Conservation (phyloP, 2,329 filamentous ascomycete genomes). For the Spiromastix sp. region DNA sequence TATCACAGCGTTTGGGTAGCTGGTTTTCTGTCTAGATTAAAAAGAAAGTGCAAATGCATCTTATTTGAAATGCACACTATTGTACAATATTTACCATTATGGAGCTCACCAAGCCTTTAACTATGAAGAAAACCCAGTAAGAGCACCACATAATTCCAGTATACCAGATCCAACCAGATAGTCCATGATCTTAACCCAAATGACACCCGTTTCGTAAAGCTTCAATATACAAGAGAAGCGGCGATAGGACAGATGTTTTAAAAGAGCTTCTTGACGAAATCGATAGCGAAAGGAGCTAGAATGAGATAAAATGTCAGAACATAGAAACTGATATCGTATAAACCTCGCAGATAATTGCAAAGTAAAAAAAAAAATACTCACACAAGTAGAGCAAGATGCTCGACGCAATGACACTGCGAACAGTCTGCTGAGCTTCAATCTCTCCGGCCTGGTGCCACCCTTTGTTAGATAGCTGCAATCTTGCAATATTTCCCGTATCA, state of each 20-base stretch:
- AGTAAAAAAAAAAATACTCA: conserved; percentile 28
- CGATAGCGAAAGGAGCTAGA: conserved; percentile 39
- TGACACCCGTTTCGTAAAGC: too few species aligned
- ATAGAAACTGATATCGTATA: conserved; percentile 2
- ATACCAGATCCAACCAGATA: too few species aligned
- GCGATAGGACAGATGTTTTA: conserved; percentile 18
- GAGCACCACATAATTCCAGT: too few species aligned
- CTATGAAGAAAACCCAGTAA: too few species aligned
- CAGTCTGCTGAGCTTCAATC: conserved; percentile 41
- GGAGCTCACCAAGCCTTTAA: too few species aligned
- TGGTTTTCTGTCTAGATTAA: conserved; percentile 3
- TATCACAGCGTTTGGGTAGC: too few species aligned
- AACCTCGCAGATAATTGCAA: not conserved
- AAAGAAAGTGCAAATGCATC: conserved; percentile 3
- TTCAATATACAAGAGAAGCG: too few species aligned
- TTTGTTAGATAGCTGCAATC: not conserved
- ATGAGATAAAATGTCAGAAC: too few species aligned
- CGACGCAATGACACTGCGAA: conserved; percentile 44
- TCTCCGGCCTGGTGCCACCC: conserved; percentile 36
- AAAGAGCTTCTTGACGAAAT: conserved; percentile 38
- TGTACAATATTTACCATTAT: conserved; percentile 5
- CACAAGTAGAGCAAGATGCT: conserved; percentile 52
- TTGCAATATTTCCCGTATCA: not conserved
- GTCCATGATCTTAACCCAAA: too few species aligned
- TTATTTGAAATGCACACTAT: conserved; percentile 6